A percentile compares a stretch with the other conserved stretches of the same genome.
These are phyloP conservation scores for Thraustochytrium sp. DNA, from an alignment of 352 stramenopile species.

Conservation along the genomic window DNA sequence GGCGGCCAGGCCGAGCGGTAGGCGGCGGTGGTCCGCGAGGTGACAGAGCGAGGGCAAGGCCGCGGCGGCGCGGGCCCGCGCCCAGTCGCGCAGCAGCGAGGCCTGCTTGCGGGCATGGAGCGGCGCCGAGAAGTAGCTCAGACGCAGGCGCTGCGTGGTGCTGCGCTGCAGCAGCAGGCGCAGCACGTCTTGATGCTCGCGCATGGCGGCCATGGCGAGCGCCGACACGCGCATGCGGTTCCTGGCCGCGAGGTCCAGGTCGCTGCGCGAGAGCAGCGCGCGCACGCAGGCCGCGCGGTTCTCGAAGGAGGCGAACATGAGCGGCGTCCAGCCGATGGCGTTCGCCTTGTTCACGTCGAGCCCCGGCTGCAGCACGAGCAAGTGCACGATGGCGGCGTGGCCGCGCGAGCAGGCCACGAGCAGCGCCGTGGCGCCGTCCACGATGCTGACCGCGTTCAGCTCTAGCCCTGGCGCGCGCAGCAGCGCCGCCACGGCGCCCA, in stretches of 20 bases:
- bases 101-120: neutral
- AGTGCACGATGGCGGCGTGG: neutral
- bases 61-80: neutral
- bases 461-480: neutral
- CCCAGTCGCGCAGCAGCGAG: neutral
- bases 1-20: neutral
- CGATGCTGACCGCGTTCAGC: neutral
- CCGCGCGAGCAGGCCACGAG: conserved; percentile 3
- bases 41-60: neutral
- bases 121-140: neutral
- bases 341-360: conserved; percentile 16
- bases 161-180: neutral
- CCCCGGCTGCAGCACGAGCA: neutral
- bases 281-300: neutral
- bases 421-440: neutral
- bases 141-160: neutral
- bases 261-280: neutral
- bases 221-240: neutral
- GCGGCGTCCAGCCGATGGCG: neutral
- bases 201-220: conserved; percentile 16
- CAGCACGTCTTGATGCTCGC: neutral
- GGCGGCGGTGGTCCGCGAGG: neutral
- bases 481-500: neutral
- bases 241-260: neutral
- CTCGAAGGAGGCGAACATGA: conserved; percentile 35